These are phyloP conservation scores for Plasmodium gallinaceum DNA, from an alignment of 169 alveolate species.

Conservation along the genomic window DNA sequence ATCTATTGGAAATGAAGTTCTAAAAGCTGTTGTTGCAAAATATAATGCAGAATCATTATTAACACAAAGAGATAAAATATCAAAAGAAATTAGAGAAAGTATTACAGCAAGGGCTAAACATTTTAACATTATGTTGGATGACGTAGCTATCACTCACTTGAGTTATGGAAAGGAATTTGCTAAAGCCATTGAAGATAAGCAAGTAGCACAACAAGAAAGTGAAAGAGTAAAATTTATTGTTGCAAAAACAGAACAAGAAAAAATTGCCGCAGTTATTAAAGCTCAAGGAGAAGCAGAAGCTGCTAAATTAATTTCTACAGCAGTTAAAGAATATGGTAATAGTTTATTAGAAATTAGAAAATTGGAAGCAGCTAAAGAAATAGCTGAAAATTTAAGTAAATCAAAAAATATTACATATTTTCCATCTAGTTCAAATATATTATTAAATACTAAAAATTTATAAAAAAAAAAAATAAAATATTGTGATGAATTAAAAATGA, in stretches of 20 bases:
- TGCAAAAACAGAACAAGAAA: conserved; percentile 95
- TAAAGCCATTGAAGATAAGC: conserved; percentile 98
- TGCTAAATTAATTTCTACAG: conserved; percentile 96
- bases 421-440: conserved; percentile 82
- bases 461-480: not conserved
- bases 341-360: conserved; percentile 96
- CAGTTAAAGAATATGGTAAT: conserved; percentile 95
- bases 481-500: too few relatives aligned
- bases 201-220: conserved; percentile 98
- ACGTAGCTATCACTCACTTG: conserved; percentile 97
- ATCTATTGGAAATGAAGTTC: conserved; percentile 97
- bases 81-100: conserved; percentile 93
- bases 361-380: conserved; percentile 97
- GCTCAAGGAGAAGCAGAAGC: conserved; percentile 99
- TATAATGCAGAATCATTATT: conserved; percentile 96
- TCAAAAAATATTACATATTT: conserved; percentile 94
- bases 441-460: conserved; percentile 75
- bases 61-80: conserved; percentile 96
- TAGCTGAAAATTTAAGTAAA: conserved; percentile 94
- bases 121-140: conserved; percentile 96
- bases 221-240: conserved; percentile 97
- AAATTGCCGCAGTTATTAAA: conserved; percentile 95
- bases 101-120: conserved; percentile 94
- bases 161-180: conserved; percentile 97
- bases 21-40: conserved; percentile 97